phyloP scores from a whole-genome alignment of 345 rosid species.

The Moricandia moricandioides region DNA sequence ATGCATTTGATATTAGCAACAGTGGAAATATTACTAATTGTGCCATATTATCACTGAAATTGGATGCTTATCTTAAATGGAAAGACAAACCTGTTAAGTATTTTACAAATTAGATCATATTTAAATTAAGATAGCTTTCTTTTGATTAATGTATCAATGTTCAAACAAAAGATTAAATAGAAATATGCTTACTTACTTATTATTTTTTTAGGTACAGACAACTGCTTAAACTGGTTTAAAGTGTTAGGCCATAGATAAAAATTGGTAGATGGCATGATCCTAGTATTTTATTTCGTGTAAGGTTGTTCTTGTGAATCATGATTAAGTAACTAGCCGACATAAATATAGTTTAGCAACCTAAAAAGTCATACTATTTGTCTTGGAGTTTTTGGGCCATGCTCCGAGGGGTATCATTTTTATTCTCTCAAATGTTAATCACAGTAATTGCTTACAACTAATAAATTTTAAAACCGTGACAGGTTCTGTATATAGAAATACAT shows the following conservation, averaged over 20 bases:
- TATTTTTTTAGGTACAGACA: not conserved
- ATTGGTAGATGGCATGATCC: not conserved
- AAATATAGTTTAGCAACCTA: not conserved
- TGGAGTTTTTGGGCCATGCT: slow-evolving; percentile 4
- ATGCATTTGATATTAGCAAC: not conserved
- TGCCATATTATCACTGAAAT: not conserved
- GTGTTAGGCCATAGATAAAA: not conserved
- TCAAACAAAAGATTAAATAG: not conserved
- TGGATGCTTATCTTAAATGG: too few species aligned
- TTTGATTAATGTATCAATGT: not conserved
- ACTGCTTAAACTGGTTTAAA: not conserved
- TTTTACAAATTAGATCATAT: not conserved
- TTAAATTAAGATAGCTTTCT: not conserved
- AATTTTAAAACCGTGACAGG: not conserved
- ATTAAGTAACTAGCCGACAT: not conserved
- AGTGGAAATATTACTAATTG: not conserved
- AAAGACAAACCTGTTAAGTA: not conserved
- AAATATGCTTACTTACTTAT: not conserved
- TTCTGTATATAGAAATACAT: not conserved
- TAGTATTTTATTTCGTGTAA: not conserved
- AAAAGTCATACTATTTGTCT: not conserved
- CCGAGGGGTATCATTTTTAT: not conserved
- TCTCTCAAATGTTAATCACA: not conserved
- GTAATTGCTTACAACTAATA: not conserved
- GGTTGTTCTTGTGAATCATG: not conserved